Evolutionary conservation across 169 alveolate genomes (phyloP), one percentile per base, ranked within the genome.

Genomic region (Eimeria necatrix): DNA sequence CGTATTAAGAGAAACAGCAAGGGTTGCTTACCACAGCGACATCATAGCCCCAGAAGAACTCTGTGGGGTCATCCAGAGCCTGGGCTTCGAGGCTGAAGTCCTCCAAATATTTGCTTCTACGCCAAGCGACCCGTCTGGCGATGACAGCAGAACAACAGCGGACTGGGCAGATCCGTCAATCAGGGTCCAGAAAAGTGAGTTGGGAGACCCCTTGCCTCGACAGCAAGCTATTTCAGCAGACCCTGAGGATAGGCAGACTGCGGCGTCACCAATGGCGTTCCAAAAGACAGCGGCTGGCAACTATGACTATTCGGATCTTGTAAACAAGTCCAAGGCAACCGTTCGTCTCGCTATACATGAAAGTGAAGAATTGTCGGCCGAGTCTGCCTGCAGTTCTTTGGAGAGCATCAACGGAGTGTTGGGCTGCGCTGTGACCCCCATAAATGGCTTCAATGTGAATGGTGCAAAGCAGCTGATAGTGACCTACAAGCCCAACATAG

Each of bases 31-130:
- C 78, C 41, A 70, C 68, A 53, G 88, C 80, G 56, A 20, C 26
- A 5, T 41, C 20, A 18, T 52, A 3, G 52, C 64, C 46, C 76
- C 94, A 3, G 88, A 78, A 26, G 88, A 56, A 53, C 87, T 89
- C 88, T 89, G 94, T 52, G 68, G 16, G 10, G 76, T 26, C 5
- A 70, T 89, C 26, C 60, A 71, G 78, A 41, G 41, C 24, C 87
- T 89, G 87, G 94, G 94, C 16, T 89, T 89, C 78, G 61, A 49
- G 32, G 71, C 88, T 7, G 80, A 84, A 9, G 60, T 84, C n/a
- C 92, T 84, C 14, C 88, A 52, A 60, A 74, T 70, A 24, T 89
- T 74, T 26, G 73, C 52, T 59, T 60, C 87, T 59, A 89, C 53
- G n/a, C 24, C 9, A 60, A 7, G 22, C 74, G 24, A 61, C 88